phyloP scores from a whole-genome alignment of 2,329 filamentous ascomycete genomes.

The Calonectria leucothoes region DNA sequence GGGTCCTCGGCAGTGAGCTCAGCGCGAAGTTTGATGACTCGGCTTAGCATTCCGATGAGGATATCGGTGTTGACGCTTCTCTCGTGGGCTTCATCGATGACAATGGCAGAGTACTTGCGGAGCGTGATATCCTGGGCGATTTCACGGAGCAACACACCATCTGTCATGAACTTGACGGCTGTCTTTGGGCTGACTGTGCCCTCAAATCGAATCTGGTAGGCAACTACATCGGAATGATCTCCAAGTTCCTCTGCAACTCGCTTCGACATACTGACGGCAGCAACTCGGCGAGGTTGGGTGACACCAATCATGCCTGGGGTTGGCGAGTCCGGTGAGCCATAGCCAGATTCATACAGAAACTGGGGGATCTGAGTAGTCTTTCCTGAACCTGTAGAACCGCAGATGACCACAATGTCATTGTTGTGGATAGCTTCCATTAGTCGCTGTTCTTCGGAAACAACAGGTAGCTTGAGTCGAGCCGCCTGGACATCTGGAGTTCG shows the following conservation, averaged over 20 bases:
- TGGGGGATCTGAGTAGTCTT: conserved; percentile 98
- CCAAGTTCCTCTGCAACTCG: conserved; percentile 90
- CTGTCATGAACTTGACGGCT: conserved; percentile 98
- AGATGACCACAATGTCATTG: conserved; percentile 89
- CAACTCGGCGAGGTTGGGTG: conserved; percentile 94
- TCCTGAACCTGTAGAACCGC: conserved; percentile 94
- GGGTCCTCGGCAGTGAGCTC: conserved; percentile 79
- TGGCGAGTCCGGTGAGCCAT: conserved; percentile 80
- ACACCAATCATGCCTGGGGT: conserved; percentile 94
- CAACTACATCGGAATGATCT: conserved; percentile 79
- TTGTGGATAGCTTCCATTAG: conserved; percentile 99
- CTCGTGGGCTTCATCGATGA: conserved; percentile 98
- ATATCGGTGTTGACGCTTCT: conserved; percentile 98
- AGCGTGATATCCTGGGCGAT: conserved; percentile 90
- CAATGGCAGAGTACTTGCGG: conserved; percentile 89
- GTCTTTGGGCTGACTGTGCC: conserved; percentile 83
- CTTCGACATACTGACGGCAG: conserved; percentile 96
- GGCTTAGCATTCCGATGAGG: conserved; percentile 95
- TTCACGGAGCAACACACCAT: conserved; percentile 93
- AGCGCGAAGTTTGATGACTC: conserved; percentile 86
- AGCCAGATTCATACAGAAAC: conserved; percentile 94
- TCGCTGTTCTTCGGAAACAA: conserved; percentile 94
- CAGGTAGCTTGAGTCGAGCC: conserved; percentile 82
- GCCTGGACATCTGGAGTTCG: conserved; percentile 81
- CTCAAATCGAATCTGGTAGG: conserved; percentile 96